Evolutionary conservation across 331 rosid species (phyloP), one percentile per base, ranked within the genome.

Genomic region (Rosa hybrid): DNA sequence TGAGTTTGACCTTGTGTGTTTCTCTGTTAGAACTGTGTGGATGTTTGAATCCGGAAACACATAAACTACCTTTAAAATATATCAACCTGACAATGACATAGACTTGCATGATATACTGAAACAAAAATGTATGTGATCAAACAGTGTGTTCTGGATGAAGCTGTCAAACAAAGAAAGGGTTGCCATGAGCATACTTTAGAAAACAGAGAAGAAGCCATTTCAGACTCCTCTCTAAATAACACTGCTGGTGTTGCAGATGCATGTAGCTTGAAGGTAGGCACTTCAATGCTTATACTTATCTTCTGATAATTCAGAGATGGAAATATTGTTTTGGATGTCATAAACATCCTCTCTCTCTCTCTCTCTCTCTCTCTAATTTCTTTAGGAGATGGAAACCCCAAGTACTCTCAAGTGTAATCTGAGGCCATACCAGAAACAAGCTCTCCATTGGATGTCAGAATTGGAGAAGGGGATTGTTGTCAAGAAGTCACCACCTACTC

Each of bases 371-470:
- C 21, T 53, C 38, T 49, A 2, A 64, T 30, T 16, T 12, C 34
- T 30, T 30, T 30, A 30, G 34, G 34, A 30, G 34, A 30, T 30
- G 34, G 34, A 30, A 77, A 87, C 96, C 46, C 92, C 98, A 14
- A 56, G 34, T 17, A 78, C 88, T 39, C 83, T 92, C 49, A 63
- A 64, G 64, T 90, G 97, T 72, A 72, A 62, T 64, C 86, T 94
- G 42, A 94, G 86, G 86, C 88, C 96, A 71, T 92, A 94, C 88
- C 98, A 94, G 89, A 94, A 90, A 74, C 94, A 94, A 83, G 98
- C 97, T 42, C 86, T 92, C 23, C 78, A 77, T 76, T 94, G 98
- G 98, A 92, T 94, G 98, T 79, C 90, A 13, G 92, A 92, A 80
- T 77, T 92, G 6, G 98, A 94, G 85, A 88, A 88, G 70, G 96